phyloP scores from a whole-genome alignment of 345 rosid species.

The Camelina laxa region DNA sequence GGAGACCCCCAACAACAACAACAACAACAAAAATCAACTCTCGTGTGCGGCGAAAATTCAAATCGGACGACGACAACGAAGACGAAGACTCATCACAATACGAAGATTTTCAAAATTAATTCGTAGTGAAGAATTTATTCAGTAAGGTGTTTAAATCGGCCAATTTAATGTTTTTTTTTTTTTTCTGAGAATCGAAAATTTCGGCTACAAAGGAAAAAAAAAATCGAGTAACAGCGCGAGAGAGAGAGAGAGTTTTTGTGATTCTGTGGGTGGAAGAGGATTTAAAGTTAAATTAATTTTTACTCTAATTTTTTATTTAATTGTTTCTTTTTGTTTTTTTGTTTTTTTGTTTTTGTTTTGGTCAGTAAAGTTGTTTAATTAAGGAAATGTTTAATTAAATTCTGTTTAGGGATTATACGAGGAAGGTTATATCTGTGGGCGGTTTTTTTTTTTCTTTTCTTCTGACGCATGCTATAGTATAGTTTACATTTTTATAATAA shows the following conservation, averaged over 20 bases:
- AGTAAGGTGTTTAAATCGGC: too few species aligned
- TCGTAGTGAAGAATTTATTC: background rate
- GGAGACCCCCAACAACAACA: too few species aligned
- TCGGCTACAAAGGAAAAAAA: conserved; percentile 10
- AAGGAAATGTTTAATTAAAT: background rate
- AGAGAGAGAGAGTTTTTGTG: conserved; percentile 1
- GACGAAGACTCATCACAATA: conserved; percentile 33
- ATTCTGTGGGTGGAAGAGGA: conserved; percentile 14
- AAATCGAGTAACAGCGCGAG: conserved; percentile 14
- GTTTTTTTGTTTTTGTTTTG: too few species aligned
- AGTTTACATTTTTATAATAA: background rate
- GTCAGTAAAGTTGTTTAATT: background rate
- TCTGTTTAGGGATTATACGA: conserved; percentile 39
- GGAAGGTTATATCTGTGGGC: conserved; percentile 37
- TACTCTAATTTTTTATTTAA: too few species aligned
- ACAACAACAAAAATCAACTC: conserved; percentile 8
- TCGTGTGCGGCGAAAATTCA: conserved; percentile 39
- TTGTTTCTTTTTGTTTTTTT: too few species aligned
- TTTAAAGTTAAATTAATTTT: background rate
- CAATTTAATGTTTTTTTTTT: too few species aligned
- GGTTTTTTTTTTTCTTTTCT: too few species aligned
- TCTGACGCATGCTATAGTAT: conserved; percentile 16
- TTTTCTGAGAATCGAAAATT: conserved; percentile 2
- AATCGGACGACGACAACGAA: conserved; percentile 34
- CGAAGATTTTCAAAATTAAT: background rate